Evolutionary conservation across 106 monocot species (phyloP), one percentile per base, ranked within the genome.

Genomic region (Amphibolis antarctica): DNA sequence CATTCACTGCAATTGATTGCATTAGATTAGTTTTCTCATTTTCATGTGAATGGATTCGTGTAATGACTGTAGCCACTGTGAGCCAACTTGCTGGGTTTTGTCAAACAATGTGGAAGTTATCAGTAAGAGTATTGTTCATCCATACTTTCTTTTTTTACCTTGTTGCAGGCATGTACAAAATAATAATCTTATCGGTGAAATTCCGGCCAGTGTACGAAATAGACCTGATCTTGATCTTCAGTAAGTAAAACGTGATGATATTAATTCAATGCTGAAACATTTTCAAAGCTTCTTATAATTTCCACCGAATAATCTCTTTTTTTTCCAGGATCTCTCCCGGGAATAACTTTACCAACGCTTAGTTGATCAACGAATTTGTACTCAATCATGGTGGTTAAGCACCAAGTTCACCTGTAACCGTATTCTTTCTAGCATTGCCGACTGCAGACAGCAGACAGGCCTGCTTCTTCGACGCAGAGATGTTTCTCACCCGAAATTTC

Each of bases 101-200:
- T n/a, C n/a, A n/a, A n/a, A n/a, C n/a, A n/a, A n/a, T n/a, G n/a
- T n/a, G n/a, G n/a, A n/a, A n/a, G n/a, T n/a, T n/a, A 36, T 36
- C 36, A 36, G 7, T 36, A 36, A 36, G 36, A 36, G 36, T 7
- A 36, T 36, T 36, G 36, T 36, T 2, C 36, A 7, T 36, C 36
- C 7, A 7, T 36, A 36, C 2, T 36, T 36, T 36, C 36, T 36
- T 2, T 36, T 55, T 69, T 44, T 54, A 9, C 67, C 28, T 71
- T 80, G 44, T 71, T 80, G 44, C 82, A 83, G 78, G 6, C 75
- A 75, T 50, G 36, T 83, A 59, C 58, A 78, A 68, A 78, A 75
- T 31, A 83, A 83, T 56, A 75, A 75, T 49, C 60, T 78, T 23
- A 59, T 59, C 17, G 82, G 82, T 53, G 28, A 21, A 44, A 71